phyloP scores from a whole-genome alignment of 2,329 filamentous ascomycete species.

The Cryphonectria japonica region DNA sequence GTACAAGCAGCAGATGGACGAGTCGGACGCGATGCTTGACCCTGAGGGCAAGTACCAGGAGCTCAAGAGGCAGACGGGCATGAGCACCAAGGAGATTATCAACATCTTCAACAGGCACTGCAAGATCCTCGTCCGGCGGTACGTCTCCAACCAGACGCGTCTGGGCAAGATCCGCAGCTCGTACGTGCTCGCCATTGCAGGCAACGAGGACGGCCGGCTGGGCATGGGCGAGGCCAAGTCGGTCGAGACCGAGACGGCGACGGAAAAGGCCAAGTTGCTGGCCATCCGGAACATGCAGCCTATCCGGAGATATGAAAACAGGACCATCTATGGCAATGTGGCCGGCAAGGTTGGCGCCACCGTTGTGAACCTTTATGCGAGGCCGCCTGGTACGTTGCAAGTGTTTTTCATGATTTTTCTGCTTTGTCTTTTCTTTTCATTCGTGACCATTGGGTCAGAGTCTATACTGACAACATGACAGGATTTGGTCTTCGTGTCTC shows the following conservation, averaged over 20 bases:
- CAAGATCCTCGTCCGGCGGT: slow-evolving; percentile 75
- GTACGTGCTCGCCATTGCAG: slow-evolving; percentile 80
- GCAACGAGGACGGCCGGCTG: slow-evolving; percentile 82
- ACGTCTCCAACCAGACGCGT: slow-evolving; percentile 90
- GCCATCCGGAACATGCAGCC: slow-evolving; percentile 93
- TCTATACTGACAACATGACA: slow-evolving; percentile 42
- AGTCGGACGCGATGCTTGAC: slow-evolving; percentile 55
- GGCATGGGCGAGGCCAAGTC: slow-evolving; percentile 92
- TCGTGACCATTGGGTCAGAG: no score
- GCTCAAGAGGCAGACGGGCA: slow-evolving; percentile 59
- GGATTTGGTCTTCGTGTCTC: slow-evolving; percentile 94
- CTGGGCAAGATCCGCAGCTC: slow-evolving; percentile 85
- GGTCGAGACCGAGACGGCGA: slow-evolving; percentile 69
- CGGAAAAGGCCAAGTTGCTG: slow-evolving; percentile 73
- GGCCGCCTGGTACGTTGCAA: slow-evolving; percentile 77
- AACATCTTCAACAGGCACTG: slow-evolving; percentile 51
- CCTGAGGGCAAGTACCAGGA: slow-evolving; percentile 54
- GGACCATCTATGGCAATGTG: slow-evolving; percentile 88
- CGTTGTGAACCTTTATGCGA: slow-evolving; percentile 76
- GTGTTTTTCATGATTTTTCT: background rate
- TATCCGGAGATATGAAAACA: slow-evolving; percentile 86
- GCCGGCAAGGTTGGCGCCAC: slow-evolving; percentile 86
- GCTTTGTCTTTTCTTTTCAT: background rate
- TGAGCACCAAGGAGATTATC: slow-evolving; percentile 56
- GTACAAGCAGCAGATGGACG: slow-evolving; percentile 54